These are phyloP conservation scores for Irpex sp. DNA, from an alignment of 1,284 basidiomycete genomes.

Conservation along the genomic window DNA sequence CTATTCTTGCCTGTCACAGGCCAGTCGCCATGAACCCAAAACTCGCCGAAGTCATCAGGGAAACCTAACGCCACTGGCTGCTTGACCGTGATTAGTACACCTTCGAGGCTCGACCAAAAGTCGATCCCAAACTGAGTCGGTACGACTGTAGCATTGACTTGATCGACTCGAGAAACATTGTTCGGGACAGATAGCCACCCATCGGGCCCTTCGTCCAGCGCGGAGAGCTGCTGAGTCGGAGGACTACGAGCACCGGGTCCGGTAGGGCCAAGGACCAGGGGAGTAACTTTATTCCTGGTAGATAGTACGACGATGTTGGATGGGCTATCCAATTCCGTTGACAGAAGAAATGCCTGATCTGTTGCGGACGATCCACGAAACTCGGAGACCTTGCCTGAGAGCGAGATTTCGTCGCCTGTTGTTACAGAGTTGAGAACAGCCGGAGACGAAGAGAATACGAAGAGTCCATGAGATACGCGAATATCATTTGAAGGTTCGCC, in stretches of 20 bases:
- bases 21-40: constrained; percentile 58
- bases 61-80: constrained; percentile 45
- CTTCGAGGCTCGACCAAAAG: constrained; percentile 59
- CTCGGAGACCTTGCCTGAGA: constrained; percentile 43
- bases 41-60: constrained; percentile 47
- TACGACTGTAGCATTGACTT: constrained; percentile 38
- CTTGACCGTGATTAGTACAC: constrained; percentile 48
- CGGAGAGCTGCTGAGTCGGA: constrained; percentile 43
- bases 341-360: constrained; percentile 39
- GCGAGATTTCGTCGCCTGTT: constrained; percentile 45
- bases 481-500: constrained; percentile 37
- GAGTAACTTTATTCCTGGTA: constrained; percentile 39
- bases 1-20: constrained; percentile 45
- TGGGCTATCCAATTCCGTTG: constrained; percentile 48
- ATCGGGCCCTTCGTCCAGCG: constrained; percentile 45
- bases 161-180: constrained; percentile 41
- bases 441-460: constrained; percentile 41
- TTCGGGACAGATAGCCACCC: constrained; percentile 51
- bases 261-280: constrained; percentile 39
- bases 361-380: constrained; percentile 35
- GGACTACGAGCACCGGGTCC: constrained; percentile 38
- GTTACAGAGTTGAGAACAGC: constrained; percentile 36
- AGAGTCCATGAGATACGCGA: constrained; percentile 37
- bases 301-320: constrained; percentile 43
- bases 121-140: constrained; percentile 50